phyloP scores from a whole-genome alignment of 164 flowering plant genomes.

The Nymphaea colorata region DNA sequence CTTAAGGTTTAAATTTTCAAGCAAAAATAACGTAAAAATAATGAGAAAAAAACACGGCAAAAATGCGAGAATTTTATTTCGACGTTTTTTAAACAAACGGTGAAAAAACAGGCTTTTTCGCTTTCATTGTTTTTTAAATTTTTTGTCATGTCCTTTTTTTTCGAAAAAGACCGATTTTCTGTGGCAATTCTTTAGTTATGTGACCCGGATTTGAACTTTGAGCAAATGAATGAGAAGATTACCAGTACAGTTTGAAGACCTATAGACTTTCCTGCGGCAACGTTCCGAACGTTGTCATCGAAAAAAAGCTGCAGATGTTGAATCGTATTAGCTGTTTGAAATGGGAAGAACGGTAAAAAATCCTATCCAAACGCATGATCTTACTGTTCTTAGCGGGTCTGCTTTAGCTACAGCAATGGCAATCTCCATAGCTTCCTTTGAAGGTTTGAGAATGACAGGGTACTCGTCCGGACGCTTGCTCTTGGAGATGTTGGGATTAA shows the following conservation, averaged over 20 bases:
- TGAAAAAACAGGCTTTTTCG: too few relatives aligned
- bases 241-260: constrained; percentile 81
- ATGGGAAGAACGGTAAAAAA: background rate
- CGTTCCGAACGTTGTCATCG: constrained; percentile 58
- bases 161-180: background rate
- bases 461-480: constrained; percentile 45
- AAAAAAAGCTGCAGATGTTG: constrained; percentile 53
- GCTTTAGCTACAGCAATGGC: constrained; percentile 40
- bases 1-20: too few relatives aligned
- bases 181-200: background rate
- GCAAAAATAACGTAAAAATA: too few relatives aligned
- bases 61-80: background rate
- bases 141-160: background rate
- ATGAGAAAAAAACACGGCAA: background rate
- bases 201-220: background rate
- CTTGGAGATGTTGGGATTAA: constrained; percentile 57
- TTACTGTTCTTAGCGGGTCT: constrained; percentile 71
- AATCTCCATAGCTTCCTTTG: constrained; percentile 54
- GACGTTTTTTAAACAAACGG: background rate
- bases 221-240: background rate
- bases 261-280: constrained; percentile 53
- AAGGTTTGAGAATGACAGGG: constrained; percentile 76
- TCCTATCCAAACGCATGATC: background rate
- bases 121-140: too few relatives aligned
- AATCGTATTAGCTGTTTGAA: background rate